Conservation (phyloP, 2,329 filamentous ascomycete species). For the Drechslera avenae region DNA sequence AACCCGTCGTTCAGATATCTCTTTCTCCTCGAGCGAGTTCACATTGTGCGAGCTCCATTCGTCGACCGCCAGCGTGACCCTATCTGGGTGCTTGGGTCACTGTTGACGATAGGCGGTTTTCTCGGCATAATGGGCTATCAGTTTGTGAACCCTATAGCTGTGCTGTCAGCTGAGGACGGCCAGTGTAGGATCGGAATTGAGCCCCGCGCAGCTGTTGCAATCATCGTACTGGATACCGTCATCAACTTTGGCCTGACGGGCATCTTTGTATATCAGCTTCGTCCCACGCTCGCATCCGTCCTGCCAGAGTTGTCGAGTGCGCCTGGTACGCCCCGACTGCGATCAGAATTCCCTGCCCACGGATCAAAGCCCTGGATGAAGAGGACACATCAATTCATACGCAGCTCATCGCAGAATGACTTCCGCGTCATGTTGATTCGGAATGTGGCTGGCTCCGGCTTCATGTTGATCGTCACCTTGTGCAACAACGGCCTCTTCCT, state of each 20-base stretch:
- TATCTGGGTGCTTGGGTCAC: constrained; percentile 38
- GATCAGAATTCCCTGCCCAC: neutral
- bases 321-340: neutral
- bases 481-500: constrained; percentile 43
- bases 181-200: constrained; percentile 46
- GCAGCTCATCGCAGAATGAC: constrained; percentile 7
- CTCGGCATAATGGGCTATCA: constrained; percentile 25
- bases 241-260: constrained; percentile 43
- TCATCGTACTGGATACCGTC: constrained; percentile 43
- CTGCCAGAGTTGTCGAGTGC: neutral
- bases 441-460: constrained; percentile 34
- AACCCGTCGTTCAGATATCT: constrained; percentile 30
- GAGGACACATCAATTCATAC: neutral
- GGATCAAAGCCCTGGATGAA: neutral
- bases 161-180: constrained; percentile 32
- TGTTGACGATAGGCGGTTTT: constrained; percentile 28
- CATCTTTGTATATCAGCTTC: constrained; percentile 45
- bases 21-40: constrained; percentile 48
- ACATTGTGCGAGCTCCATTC: constrained; percentile 41
- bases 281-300: constrained; percentile 21
- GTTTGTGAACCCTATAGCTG: constrained; percentile 32
- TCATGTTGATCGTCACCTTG: constrained; percentile 43
- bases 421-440: constrained; percentile 30
- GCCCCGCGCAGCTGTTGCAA: constrained; percentile 30
- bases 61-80: constrained; percentile 35